phyloP scores from a whole-genome alignment of 1,139 yeast genomes.

The Taphrina populina region DNA sequence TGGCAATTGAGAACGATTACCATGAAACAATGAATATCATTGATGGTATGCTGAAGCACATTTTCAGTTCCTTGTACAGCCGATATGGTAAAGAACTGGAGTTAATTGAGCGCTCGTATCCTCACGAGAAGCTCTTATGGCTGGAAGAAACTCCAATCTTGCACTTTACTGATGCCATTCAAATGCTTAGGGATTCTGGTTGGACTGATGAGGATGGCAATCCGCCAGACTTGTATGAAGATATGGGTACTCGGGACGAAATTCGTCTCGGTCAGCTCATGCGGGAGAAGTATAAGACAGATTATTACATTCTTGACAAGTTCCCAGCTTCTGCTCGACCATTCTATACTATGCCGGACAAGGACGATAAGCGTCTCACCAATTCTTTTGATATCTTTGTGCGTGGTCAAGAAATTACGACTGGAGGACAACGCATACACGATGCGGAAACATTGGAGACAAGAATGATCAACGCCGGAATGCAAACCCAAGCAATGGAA shows the following conservation, averaged over 20 bases:
- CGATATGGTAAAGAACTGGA: constrained; percentile 84
- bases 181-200: constrained; percentile 77
- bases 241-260: constrained; percentile 90
- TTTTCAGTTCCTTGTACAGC: constrained; percentile 74
- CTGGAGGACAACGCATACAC: constrained; percentile 99
- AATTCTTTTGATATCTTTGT: constrained; percentile 89
- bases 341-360: constrained; percentile 98
- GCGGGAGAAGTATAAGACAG: constrained; percentile 91
- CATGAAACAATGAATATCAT: constrained; percentile 86
- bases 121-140: constrained; percentile 84
- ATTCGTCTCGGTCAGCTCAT: constrained; percentile 86
- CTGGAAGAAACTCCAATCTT: constrained; percentile 83
- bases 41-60: constrained; percentile 81
- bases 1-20: constrained; percentile 97
- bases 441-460: constrained; percentile 78
- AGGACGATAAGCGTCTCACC: constrained; percentile 62
- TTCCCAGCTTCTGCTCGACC: constrained; percentile 97
- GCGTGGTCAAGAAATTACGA: constrained; percentile 98
- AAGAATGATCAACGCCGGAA: constrained; percentile 79
- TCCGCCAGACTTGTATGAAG: constrained; percentile 47
- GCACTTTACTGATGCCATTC: constrained; percentile 86
- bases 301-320: constrained; percentile 94
- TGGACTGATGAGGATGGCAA: constrained; percentile 41
- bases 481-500: constrained; percentile 78
- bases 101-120: constrained; percentile 86